Evolutionary conservation across 768 basidiomycete species (phyloP).

Genomic region (Scleroderma bovista): DNA sequence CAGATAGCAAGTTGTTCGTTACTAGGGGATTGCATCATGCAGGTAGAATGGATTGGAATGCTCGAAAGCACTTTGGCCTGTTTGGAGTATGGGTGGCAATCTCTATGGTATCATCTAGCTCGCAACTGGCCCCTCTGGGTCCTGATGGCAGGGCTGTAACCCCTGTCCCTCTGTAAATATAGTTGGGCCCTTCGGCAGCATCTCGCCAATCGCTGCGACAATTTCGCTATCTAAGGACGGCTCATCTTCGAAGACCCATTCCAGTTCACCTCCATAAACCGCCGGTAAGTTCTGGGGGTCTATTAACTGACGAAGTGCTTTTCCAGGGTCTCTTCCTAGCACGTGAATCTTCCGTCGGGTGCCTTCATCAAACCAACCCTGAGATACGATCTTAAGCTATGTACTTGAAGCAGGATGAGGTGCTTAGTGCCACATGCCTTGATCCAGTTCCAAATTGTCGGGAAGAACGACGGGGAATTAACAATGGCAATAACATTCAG

Average conservation of each 20-base stretch:
- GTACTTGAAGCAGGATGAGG: neutral
- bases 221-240: constrained; percentile 59
- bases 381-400: neutral
- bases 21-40: neutral
- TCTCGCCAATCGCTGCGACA: constrained; percentile 36
- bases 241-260: constrained; percentile 64
- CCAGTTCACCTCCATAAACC: constrained; percentile 68
- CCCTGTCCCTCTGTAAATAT: constrained; percentile 42
- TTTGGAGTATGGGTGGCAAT: too few species aligned
- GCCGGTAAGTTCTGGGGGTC: constrained; percentile 50
- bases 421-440: constrained; percentile 38
- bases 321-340: constrained; percentile 54
- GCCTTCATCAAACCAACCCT: constrained; percentile 78
- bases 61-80: too few species aligned
- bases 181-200: constrained; percentile 56
- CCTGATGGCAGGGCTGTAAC: too few species aligned
- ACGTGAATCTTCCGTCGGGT: constrained; percentile 76
- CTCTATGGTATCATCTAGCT: too few species aligned
- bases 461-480: constrained; percentile 79
- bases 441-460: constrained; percentile 80
- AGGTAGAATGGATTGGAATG: neutral
- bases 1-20: constrained; percentile 36
- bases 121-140: too few species aligned
- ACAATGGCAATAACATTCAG: constrained; percentile 62
- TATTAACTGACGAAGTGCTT: constrained; percentile 47